Evolutionary conservation across 805 yeast genomes (phyloP), one percentile per base, ranked within the genome.

Genomic region (Phaffomyces thermotolerans): DNA sequence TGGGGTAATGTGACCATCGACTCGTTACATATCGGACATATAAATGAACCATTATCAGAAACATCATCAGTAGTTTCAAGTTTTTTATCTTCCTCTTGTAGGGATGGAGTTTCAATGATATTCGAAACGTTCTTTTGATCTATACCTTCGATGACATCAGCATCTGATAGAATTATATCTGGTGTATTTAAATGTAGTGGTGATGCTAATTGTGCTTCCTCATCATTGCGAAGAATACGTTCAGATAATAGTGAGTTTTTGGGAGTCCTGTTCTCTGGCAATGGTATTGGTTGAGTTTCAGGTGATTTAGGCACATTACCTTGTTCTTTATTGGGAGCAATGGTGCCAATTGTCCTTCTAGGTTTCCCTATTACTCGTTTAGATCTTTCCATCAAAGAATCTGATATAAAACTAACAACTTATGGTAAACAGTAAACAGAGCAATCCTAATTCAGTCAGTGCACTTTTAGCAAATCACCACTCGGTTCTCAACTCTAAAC

Each of bases 21-120:
- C 45, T 78, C 82, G 13, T 66, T 61, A 56, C 95, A 87, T 1
- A 87, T 80, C 2, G 95, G 95, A 54, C 95, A 87, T 15, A 41
- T 29, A 14, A 58, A 40, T 3, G 45, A 23, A 8, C 20, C 29
- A 33, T 8, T 6, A 23, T n/a, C n/a, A n/a, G n/a, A n/a, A n/a
- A 8, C 46, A 17, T 33, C 25, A 8, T 13, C 36, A 12, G 13
- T 12, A 8, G 17, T 18, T 10, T 38, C 30, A 9, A 17, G 29
- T 33, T 33, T 24, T 20, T 39, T 24, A 8, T 24, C 41, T 6
- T 32, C 23, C 6, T 22, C 22, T 6, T 6, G 30, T 18, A n/a
- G n/a, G n/a, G n/a, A n/a, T n/a, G n/a, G n/a, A n/a, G 15, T 4
- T 20, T 20, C 22, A 18, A 20, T 15, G 8, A 14, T 13, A 27